phyloP scores from a whole-genome alignment of 2,329 filamentous ascomycete genomes.

The Talaromyces sp. region DNA sequence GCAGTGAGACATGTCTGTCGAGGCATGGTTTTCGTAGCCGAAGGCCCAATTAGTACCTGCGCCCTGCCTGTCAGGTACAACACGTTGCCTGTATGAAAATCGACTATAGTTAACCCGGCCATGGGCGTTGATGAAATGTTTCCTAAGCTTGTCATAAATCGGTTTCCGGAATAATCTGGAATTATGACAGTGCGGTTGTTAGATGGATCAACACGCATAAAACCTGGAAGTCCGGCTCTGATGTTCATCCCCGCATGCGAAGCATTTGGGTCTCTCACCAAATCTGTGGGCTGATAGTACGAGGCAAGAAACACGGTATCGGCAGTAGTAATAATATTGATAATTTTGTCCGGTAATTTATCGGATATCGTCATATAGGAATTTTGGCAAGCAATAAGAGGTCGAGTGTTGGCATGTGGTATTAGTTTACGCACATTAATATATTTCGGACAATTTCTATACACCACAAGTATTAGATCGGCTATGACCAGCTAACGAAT shows the following conservation, averaged over 20 bases:
- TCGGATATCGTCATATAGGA: background rate
- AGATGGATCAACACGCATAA: conserved; percentile 16
- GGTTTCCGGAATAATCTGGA: conserved; percentile 18
- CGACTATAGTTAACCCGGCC: conserved; percentile 18
- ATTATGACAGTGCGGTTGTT: conserved; percentile 15
- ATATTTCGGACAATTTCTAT: background rate
- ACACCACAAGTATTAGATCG: background rate
- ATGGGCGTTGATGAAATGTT: conserved; percentile 18
- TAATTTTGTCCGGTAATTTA: background rate
- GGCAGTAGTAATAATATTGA: background rate
- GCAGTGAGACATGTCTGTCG: conserved; percentile 14
- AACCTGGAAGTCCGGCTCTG: conserved; percentile 18
- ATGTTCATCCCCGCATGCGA: conserved; percentile 20
- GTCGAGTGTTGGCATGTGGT: background rate
- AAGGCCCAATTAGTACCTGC: conserved; percentile 5
- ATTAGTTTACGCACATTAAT: background rate
- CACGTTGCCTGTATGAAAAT: conserved; percentile 19
- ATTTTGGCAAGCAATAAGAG: background rate
- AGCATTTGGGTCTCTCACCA: conserved; percentile 1
- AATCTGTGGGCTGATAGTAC: background rate
- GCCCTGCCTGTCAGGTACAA: conserved; percentile 21
- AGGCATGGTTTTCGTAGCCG: conserved; percentile 8
- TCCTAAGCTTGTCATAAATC: conserved; percentile 14
- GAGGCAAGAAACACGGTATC: background rate
- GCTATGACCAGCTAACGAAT: background rate